Evolutionary conservation across 2,329 filamentous ascomycete species (phyloP).

Genomic region (Ceratocystis cacaofunesta): DNA sequence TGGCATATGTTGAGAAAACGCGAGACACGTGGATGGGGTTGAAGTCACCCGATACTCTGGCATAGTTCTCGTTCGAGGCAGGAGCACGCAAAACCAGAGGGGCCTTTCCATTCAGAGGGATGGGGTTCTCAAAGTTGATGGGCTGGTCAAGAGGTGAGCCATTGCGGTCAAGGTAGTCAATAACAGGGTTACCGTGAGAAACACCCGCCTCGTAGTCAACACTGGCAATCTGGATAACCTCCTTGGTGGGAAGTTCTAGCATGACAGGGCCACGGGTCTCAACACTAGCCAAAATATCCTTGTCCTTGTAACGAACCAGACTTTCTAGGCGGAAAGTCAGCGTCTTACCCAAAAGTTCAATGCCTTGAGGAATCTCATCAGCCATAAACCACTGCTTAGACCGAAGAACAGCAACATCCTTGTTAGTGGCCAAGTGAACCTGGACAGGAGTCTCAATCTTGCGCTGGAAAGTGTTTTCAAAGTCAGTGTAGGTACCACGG

Average conservation of each 20-base stretch:
- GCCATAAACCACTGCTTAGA: conserved; percentile 97
- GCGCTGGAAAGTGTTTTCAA: conserved; percentile 95
- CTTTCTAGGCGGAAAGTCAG: conserved; percentile 91
- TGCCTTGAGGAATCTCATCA: conserved; percentile 52
- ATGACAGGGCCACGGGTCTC: conserved; percentile 87
- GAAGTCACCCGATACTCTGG: conserved; percentile 92
- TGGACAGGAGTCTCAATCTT: conserved; percentile 94
- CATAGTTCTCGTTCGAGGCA: conserved; percentile 94
- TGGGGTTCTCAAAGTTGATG: conserved; percentile 92
- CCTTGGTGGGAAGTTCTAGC: conserved; percentile 88
- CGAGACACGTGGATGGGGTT: conserved; percentile 98
- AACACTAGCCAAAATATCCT: conserved; percentile 76
- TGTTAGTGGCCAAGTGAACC: conserved; percentile 69
- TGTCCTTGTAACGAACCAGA: conserved; percentile 87
- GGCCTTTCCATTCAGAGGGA: conserved; percentile 84
- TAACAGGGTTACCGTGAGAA: conserved; percentile 90
- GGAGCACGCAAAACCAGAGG: conserved; percentile 80
- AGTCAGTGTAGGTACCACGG: conserved; percentile 82
- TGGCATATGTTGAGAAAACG: conserved; percentile 90
- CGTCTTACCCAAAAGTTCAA: conserved; percentile 82
- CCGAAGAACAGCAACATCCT: conserved; percentile 83
- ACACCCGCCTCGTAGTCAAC: conserved; percentile 86
- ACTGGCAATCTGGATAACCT: conserved; percentile 91
- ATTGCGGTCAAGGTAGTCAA: conserved; percentile 87
- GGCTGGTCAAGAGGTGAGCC: conserved; percentile 90